phyloP scores from a whole-genome alignment of 2,329 filamentous ascomycete species.

The Claviceps cyperi region DNA sequence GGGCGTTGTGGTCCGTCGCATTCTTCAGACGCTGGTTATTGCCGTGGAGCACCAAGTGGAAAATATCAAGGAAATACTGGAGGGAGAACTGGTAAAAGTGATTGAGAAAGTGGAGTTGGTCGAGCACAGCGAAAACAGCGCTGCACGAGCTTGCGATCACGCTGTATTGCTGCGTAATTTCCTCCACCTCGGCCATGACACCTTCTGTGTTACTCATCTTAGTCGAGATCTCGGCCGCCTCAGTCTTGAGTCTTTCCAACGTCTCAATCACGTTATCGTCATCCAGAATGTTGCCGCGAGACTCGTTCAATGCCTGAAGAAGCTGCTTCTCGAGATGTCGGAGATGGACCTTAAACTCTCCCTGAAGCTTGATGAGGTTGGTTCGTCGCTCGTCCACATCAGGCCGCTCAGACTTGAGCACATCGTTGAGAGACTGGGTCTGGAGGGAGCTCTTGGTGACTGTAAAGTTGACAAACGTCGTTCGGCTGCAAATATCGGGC shows the following conservation, averaged over 20 bases:
- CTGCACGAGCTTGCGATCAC: constrained; percentile 90
- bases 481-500: constrained; percentile 93
- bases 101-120: constrained; percentile 95
- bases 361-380: constrained; percentile 96
- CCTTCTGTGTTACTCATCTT: constrained; percentile 97
- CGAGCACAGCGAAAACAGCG: constrained; percentile 89
- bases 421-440: constrained; percentile 93
- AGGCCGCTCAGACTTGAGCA: constrained; percentile 90
- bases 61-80: constrained; percentile 96
- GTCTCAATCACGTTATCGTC: constrained; percentile 98
- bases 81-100: constrained; percentile 99
- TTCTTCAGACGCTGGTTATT: constrained; percentile 54
- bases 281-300: constrained; percentile 91
- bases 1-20: constrained; percentile 60
- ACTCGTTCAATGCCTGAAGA: constrained; percentile 90
- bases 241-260: constrained; percentile 91
- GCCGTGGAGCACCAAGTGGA: constrained; percentile 74
- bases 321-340: constrained; percentile 89
- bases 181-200: constrained; percentile 95
- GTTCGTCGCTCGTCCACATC: constrained; percentile 93
- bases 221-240: constrained; percentile 85
- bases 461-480: constrained; percentile 98
- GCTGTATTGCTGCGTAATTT: constrained; percentile 87
- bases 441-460: constrained; percentile 97
- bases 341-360: constrained; percentile 97